phyloP scores from a whole-genome alignment of 2,329 filamentous ascomycete genomes.

The Chaetomiaceae sp. region DNA sequence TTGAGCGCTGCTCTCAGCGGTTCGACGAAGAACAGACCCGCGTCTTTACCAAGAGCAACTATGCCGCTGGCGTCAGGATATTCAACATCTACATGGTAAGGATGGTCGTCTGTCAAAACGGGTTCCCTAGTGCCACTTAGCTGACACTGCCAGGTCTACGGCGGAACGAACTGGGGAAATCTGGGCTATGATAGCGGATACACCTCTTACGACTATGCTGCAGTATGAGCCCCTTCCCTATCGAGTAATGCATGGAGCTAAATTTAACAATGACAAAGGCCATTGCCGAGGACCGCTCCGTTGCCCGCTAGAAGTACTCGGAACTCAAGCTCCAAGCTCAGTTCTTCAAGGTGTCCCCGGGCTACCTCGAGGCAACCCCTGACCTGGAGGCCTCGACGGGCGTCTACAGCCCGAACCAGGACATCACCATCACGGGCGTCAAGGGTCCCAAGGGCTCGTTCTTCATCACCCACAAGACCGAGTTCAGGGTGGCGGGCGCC shows the following conservation, averaged over 20 bases:
- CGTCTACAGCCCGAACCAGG: constrained; percentile 46
- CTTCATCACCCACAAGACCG: constrained; percentile 62
- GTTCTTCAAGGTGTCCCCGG: constrained; percentile 68
- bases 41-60: constrained; percentile 74
- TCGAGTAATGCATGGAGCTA: not conserved
- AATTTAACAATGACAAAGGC: constrained; percentile 28
- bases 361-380: constrained; percentile 58
- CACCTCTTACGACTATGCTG: constrained; percentile 53
- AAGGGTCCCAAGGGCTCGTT: constrained; percentile 51
- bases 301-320: constrained; percentile 71
- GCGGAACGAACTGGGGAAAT: constrained; percentile 83
- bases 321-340: constrained; percentile 73
- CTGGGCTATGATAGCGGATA: constrained; percentile 64
- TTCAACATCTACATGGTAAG: constrained; percentile 71
- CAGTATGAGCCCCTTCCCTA: constrained; percentile 27
- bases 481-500: constrained; percentile 54
- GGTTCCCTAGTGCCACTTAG: too few species aligned
- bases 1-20: constrained; percentile 60
- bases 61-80: constrained; percentile 60
- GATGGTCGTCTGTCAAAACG: not conserved
- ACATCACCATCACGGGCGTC: constrained; percentile 58
- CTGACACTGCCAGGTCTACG: constrained; percentile 49
- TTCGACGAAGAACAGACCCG: constrained; percentile 70
- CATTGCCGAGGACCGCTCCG: constrained; percentile 64
- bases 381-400: constrained; percentile 44